Percentiles rank a stretch among this genome's conserved stretches.
Evolutionary conservation across 2,329 filamentous ascomycete genomes (phyloP).

Genomic region (Fusarium sp.): DNA sequence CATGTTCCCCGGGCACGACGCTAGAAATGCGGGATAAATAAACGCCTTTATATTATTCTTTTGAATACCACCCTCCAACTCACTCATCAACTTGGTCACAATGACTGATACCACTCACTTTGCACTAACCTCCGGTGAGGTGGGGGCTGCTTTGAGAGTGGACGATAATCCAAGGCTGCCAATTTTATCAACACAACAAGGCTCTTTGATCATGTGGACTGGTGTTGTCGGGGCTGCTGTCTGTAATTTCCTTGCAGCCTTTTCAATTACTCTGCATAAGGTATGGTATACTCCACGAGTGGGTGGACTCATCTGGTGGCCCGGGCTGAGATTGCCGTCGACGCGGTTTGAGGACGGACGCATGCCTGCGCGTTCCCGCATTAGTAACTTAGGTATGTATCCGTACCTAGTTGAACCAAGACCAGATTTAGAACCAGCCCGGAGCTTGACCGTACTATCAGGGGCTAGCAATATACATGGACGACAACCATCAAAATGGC

Average conservation of each 20-base stretch:
- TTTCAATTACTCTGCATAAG: slow-evolving; percentile 27
- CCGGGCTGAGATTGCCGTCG: slow-evolving; percentile 50
- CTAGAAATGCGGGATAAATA: slow-evolving; percentile 27
- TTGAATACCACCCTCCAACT: slow-evolving; percentile 1
- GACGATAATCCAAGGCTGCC: slow-evolving; percentile 27
- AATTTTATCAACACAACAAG: slow-evolving; percentile 41
- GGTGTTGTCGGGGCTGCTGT: slow-evolving; percentile 24
- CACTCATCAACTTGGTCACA: slow-evolving; percentile 1
- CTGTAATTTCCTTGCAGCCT: slow-evolving; percentile 41
- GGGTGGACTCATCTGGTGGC: slow-evolving; percentile 28
- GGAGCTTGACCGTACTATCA: slow-evolving; percentile 25
- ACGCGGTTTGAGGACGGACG: slow-evolving; percentile 45
- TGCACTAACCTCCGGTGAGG: slow-evolving; percentile 44
- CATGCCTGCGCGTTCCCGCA: slow-evolving; percentile 41
- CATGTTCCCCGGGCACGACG: slow-evolving; percentile 35
- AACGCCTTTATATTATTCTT: slow-evolving; percentile 5
- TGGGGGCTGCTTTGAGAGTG: slow-evolving; percentile 32
- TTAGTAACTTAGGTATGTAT: too few species aligned
- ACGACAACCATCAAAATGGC: slow-evolving; percentile 30
- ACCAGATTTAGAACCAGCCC: background rate
- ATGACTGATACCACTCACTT: slow-evolving; percentile 9
- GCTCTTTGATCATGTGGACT: slow-evolving; percentile 33
- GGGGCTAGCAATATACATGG: slow-evolving; percentile 17
- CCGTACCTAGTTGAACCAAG: slow-evolving; percentile 30
- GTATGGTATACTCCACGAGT: slow-evolving; percentile 26